A percentile compares a stretch with the other conserved stretches of the same genome.
Conservation (phyloP, 108 stramenopile genomes). For the Cyclotella atomus region DNA sequence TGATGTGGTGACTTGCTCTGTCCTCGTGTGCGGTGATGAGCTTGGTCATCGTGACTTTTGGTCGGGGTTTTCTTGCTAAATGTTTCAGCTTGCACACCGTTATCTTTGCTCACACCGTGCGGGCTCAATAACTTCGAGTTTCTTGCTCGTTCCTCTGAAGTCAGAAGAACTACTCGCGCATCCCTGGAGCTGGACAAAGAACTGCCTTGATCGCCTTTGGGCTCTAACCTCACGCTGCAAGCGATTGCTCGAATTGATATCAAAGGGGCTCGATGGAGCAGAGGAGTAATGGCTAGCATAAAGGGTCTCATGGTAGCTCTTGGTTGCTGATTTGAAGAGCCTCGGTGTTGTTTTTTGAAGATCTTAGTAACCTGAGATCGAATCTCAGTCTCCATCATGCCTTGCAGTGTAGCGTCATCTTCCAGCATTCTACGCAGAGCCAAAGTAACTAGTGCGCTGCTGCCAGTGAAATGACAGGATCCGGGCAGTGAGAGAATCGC, state of each 20-base stretch:
- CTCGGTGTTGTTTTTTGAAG: constrained; percentile 51
- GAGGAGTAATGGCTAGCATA: constrained; percentile 61
- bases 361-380: constrained; percentile 64
- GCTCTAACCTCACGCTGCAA: constrained; percentile 51
- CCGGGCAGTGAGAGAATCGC: constrained; percentile 67
- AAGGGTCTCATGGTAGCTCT: constrained; percentile 58
- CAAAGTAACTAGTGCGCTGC: constrained; percentile 64
- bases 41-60: constrained; percentile 43
- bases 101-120: constrained; percentile 13
- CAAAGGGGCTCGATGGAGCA: constrained; percentile 77
- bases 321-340: constrained; percentile 25
- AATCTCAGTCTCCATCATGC: constrained; percentile 93
- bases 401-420: constrained; percentile 85
- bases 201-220: constrained; percentile 18
- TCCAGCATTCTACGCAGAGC: constrained; percentile 87
- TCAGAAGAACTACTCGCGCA: constrained; percentile 49
- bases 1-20: constrained; percentile 61
- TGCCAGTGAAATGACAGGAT: constrained; percentile 73
- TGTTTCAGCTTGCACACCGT: not conserved
- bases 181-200: constrained; percentile 32
- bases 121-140: constrained; percentile 51
- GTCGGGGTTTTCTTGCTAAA: constrained; percentile 19
- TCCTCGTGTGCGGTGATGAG: constrained; percentile 36
- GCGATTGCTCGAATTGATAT: constrained; percentile 75
- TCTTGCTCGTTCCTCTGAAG: constrained; percentile 51